These are phyloP conservation scores for Zasmidium cellare DNA, from an alignment of 2,329 filamentous ascomycete genomes.

Conservation along the genomic window DNA sequence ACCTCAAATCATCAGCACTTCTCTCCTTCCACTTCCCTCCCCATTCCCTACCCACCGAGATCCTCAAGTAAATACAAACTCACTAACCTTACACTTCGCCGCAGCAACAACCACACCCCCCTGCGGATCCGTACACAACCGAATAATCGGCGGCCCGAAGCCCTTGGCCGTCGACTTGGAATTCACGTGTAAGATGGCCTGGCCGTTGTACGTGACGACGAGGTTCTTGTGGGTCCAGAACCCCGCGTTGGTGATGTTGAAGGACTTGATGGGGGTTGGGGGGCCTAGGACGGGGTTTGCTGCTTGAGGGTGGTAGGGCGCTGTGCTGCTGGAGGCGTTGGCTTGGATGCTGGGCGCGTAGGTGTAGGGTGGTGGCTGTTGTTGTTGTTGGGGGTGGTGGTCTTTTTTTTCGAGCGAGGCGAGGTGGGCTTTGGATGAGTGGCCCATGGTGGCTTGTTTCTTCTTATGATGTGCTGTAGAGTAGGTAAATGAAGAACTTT, in stretches of 20 bases:
- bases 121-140: neutral
- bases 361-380: neutral
- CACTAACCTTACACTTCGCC: neutral
- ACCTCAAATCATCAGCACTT: neutral
- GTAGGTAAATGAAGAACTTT: no score
- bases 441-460: neutral
- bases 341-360: neutral
- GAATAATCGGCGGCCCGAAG: neutral
- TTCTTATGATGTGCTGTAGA: no score
- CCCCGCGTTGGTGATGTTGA: neutral
- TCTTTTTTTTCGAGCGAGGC: neutral
- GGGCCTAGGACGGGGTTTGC: neutral
- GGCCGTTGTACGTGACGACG: neutral
- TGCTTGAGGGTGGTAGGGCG: neutral
- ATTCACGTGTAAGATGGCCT: neutral
- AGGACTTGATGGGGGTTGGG: neutral
- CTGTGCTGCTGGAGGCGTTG: neutral
- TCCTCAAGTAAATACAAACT: no score
- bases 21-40: neutral
- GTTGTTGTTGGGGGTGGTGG: no score
- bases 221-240: constrained; percentile 1
- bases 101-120: neutral
- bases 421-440: neutral
- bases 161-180: neutral
- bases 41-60: neutral